These are phyloP conservation scores for Lentinula detonsa DNA, from an alignment of 768 basidiomycete species.

Conservation along the genomic window DNA sequence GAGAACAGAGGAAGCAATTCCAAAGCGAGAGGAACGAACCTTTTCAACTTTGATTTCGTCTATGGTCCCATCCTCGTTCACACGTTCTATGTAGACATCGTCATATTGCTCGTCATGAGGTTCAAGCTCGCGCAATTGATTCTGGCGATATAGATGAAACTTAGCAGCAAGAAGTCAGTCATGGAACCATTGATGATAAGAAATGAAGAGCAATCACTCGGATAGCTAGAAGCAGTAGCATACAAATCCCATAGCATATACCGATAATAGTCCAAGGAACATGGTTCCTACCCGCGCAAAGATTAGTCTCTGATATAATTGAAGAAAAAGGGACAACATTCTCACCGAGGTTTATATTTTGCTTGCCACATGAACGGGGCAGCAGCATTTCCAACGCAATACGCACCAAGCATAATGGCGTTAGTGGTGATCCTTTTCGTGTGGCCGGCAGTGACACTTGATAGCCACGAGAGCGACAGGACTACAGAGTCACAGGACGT, in stretches of 20 bases:
- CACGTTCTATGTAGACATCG: conserved; percentile 53
- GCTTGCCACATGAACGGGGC: conserved; percentile 74
- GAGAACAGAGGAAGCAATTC: not conserved
- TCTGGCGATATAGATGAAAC: conserved; percentile 45
- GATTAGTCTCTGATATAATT: not conserved
- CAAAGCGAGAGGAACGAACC: conserved; percentile 30
- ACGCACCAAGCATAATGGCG: conserved; percentile 69
- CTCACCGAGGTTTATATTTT: conserved; percentile 59
- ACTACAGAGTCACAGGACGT: conserved; percentile 15
- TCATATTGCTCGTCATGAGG: conserved; percentile 48
- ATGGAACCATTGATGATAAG: not conserved
- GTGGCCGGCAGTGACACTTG: conserved; percentile 61
- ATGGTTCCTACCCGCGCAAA: conserved; percentile 41
- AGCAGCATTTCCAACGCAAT: conserved; percentile 57
- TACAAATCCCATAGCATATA: conserved; percentile 51
- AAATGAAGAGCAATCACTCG: not conserved
- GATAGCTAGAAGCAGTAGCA: conserved; percentile 22
- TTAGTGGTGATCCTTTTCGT: conserved; percentile 69
- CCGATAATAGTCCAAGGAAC: conserved; percentile 78
- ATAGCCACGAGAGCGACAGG: conserved; percentile 59
- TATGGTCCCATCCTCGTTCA: conserved; percentile 42
- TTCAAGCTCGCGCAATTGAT: conserved; percentile 56
- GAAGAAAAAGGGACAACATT: not conserved
- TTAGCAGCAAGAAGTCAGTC: not conserved
- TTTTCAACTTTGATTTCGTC: conserved; percentile 59